Conservation (phyloP, 345 rosid genomes). For the Linum trigynum region DNA sequence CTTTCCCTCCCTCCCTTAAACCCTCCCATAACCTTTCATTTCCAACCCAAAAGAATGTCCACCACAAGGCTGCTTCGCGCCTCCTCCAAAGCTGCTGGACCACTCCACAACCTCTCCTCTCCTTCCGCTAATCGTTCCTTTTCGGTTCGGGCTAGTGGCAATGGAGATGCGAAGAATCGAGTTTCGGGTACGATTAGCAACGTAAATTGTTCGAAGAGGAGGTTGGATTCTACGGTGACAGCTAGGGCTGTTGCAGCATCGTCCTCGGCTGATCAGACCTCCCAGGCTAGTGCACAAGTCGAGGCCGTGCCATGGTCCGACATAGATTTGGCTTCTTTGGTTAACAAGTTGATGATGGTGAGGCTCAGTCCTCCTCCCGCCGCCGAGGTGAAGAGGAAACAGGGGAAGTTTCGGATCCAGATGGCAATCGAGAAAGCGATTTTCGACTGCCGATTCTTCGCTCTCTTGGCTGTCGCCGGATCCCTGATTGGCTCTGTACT, state of each 20-base stretch:
- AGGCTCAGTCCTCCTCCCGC: neutral
- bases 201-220: too few relatives aligned
- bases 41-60: constrained; percentile 21
- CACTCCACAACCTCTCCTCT: neutral
- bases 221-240: too few relatives aligned
- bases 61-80: constrained; percentile 29
- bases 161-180: neutral
- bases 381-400: constrained; percentile 9
- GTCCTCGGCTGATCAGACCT: constrained; percentile 20
- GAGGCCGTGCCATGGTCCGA: constrained; percentile 12
- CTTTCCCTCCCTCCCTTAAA: neutral
- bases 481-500: constrained; percentile 53
- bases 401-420: constrained; percentile 33
- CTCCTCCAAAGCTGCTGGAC: neutral
- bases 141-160: neutral
- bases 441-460: constrained; percentile 59
- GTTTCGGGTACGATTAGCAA: too few relatives aligned
- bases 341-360: constrained; percentile 16
- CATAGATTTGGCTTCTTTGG: constrained; percentile 11
- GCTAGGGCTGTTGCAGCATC: neutral
- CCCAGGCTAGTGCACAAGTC: constrained; percentile 13
- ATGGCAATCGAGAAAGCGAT: constrained; percentile 39
- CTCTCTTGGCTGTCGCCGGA: constrained; percentile 57
- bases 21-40: neutral
- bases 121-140: constrained; percentile 14